Evolutionary conservation across 352 stramenopile species (phyloP), one percentile per base, ranked within the genome.

Genomic region (Elongisporangium prolatum): DNA sequence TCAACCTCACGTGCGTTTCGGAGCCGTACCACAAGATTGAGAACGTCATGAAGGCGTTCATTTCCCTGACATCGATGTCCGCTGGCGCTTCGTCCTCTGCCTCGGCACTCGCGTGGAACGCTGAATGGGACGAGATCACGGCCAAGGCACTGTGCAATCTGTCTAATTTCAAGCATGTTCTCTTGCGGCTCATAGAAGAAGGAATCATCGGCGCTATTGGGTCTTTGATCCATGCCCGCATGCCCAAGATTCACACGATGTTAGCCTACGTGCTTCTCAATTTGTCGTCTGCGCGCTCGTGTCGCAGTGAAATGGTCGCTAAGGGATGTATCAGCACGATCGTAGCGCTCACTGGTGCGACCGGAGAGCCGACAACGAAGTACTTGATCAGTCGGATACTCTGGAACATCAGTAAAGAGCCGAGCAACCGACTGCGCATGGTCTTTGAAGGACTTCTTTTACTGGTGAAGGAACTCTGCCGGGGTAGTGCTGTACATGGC

Each of bases 11-110:
- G 1, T 96, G 84, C 54, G 89, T 97, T 10, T 68, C 70, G 9
- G 75, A 89, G 50, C 88, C 87, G 2, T 97, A 96, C 60, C 69
- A 80, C 21, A 90, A 95, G 64, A 94, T 97, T 18, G 88, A 97
- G 65, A 84, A 62, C 37, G 82, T 93, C 2, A 65, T 93, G 50
- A 93, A 93, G 53, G 68, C 76, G 1, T 89, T 93, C 38, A 65
- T 89, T 20, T 74, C 80, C 8, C 66, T 93, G 20, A 86, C 69
- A 16, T 88, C 72, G 1, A 6, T 40, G 28, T 40, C 28, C 14
- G 28, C 8, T 77, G 68, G 40, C 78, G 64, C 60, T 44, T 63
- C 60, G 34, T 65, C 52, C 21, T 74, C 34, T 40, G 48, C 21
- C 61, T 64, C 10, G 18, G 20, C 24, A 2, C 37, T 24, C 14